Evolutionary conservation across 768 basidiomycete species (phyloP).

Genomic region (Hydnomerulius pinastri): DNA sequence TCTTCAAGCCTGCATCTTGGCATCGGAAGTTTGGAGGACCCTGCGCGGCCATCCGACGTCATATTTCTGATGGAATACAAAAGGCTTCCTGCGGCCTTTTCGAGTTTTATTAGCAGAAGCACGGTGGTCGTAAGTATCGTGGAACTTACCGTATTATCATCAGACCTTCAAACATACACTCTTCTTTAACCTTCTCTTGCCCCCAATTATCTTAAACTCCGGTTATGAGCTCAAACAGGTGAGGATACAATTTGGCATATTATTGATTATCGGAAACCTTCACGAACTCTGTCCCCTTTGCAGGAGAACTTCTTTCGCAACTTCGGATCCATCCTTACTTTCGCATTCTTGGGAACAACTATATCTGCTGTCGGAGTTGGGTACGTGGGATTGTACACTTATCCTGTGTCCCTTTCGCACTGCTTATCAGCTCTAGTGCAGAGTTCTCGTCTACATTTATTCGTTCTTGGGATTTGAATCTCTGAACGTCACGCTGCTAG

Average conservation of each 20-base stretch:
- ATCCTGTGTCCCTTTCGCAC: not conserved
- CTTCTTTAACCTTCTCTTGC: conserved; percentile 97
- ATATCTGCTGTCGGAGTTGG: conserved; percentile 96
- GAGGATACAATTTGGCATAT: conserved; percentile 19
- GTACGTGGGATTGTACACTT: conserved; percentile 47
- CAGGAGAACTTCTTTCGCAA: conserved; percentile 99
- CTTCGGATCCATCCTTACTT: conserved; percentile 93
- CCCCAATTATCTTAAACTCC: conserved; percentile 97
- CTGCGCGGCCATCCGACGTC: not conserved
- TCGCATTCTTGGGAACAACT: conserved; percentile 94
- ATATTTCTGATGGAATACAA: not conserved
- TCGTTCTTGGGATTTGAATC: conserved; percentile 92
- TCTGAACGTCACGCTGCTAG: conserved; percentile 80
- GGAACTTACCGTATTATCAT: conserved; percentile 14
- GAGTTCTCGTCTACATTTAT: conserved; percentile 92
- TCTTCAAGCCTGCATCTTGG: not conserved
- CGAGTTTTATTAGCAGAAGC: not conserved
- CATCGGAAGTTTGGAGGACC: not conserved
- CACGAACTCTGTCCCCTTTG: not conserved
- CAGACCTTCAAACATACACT: conserved; percentile 96
- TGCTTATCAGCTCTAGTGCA: conserved; percentile 57
- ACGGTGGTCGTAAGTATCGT: not conserved
- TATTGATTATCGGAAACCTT: not conserved
- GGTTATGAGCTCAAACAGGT: conserved; percentile 98
- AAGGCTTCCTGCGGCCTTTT: not conserved